Base-by-base conservation (phyloP, 2,329 filamentous ascomycete species). In the Huntiella bhutanensis region DNA sequence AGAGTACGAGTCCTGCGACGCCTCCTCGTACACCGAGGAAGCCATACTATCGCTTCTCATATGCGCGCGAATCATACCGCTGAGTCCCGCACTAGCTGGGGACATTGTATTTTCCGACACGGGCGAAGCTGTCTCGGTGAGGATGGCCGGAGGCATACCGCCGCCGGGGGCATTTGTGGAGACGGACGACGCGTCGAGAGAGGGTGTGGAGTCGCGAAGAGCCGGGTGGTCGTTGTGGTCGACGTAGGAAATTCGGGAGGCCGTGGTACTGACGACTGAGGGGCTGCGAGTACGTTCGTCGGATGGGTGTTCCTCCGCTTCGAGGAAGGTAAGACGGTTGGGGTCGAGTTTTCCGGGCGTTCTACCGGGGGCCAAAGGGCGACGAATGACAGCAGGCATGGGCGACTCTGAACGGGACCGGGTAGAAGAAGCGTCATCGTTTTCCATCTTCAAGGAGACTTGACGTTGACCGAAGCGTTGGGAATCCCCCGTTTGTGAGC, bases 381-480 rank as follows among this genome's bases (percentile, higher is more conserved):
- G 28, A 32, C 47, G 47, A 11, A 32, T 7, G 12, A 43, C 33
- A 17, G 33, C 33, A 32, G 15, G 33, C 35, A 36, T 12, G n/a
- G 42, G 36, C 36, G 47, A 49, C 34, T 45, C 43, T 3, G 47
- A 49, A 12, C 39, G 47, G 11, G 47, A 49, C 10, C 38, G 43
- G 22, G 36, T 42, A 8, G 47, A 49, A 13, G 12, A 19, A 16
- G 42, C 17, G 12, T 49, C 57, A 47, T 80, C 79, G 19, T 80
- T 73, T 22, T 78, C 82, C 55, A 82, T 74, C 52, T 88, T 82
- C 58, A 94, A 73, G 58, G 86, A 82, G 41, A 82, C 65, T 56
- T 93, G 82, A 39, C 85, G 75, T 56, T 92, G 80, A 4, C 82
- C 73, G 55, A 84, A 95, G 55, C 84, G 82, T 15, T 80, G 75